These are phyloP conservation scores for Mycosphaerella sp. DNA, from an alignment of 2,329 filamentous ascomycete species.

Conservation along the genomic window DNA sequence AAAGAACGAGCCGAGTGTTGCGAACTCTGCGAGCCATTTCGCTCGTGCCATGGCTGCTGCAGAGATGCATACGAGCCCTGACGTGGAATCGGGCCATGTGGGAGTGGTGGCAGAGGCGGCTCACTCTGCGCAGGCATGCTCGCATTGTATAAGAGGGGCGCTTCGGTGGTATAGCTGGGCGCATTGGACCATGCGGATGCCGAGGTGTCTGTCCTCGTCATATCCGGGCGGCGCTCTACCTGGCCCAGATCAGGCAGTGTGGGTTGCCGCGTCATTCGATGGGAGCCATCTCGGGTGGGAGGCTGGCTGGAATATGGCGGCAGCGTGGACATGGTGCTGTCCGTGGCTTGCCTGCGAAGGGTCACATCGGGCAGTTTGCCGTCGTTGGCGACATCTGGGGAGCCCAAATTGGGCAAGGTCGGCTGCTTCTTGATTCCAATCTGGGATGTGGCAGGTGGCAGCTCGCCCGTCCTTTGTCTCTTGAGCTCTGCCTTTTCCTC, in stretches of 20 bases:
- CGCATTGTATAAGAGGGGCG: slow-evolving; percentile 55
- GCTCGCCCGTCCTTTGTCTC: slow-evolving; percentile 28
- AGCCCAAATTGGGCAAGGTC: slow-evolving; percentile 60
- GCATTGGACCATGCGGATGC: slow-evolving; percentile 46
- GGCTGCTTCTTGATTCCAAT: slow-evolving; percentile 43
- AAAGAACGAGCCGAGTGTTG: slow-evolving; percentile 12
- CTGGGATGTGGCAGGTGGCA: slow-evolving; percentile 13
- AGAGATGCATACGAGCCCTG: slow-evolving; percentile 25
- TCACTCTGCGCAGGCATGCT: slow-evolving; percentile 36
- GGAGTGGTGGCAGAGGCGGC: slow-evolving; percentile 21
- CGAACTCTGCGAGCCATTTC: slow-evolving; percentile 16
- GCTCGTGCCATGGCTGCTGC: slow-evolving; percentile 20
- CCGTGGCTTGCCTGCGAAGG: slow-evolving; percentile 33
- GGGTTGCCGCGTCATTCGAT: slow-evolving; percentile 32
- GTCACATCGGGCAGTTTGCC: slow-evolving; percentile 37
- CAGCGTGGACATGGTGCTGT: slow-evolving; percentile 35
- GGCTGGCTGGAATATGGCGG: slow-evolving; percentile 48
- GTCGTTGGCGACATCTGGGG: slow-evolving; percentile 48
- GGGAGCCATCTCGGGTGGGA: slow-evolving; percentile 43
- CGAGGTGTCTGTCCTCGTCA: slow-evolving; percentile 45
- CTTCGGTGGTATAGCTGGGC: slow-evolving; percentile 57
- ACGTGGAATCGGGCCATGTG: slow-evolving; percentile 18
- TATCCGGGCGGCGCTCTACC: slow-evolving; percentile 30
- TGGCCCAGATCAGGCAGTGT: slow-evolving; percentile 38
- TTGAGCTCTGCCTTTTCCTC: slow-evolving; percentile 49